A percentile compares a stretch with the other conserved stretches of the same genome.
Conservation (phyloP, 2,329 filamentous ascomycete genomes). For the Neofusicoccum sp. region DNA sequence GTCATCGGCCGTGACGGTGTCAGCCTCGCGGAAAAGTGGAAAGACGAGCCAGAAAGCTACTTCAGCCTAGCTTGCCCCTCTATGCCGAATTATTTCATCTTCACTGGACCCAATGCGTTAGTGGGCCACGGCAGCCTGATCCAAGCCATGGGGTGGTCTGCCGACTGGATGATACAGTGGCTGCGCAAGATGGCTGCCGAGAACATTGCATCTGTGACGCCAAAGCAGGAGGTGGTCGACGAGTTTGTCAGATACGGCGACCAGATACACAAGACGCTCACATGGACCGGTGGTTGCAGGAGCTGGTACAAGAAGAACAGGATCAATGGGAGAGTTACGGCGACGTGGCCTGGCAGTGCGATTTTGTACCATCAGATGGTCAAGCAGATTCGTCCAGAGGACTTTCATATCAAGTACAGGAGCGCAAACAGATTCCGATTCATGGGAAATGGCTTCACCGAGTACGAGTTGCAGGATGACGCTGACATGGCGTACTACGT, state of each 20-base stretch:
- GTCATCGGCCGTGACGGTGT: constrained; percentile 42
- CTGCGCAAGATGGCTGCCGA: constrained; percentile 5
- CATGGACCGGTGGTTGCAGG: constrained; percentile 33
- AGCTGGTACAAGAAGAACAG: constrained; percentile 33
- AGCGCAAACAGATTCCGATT: constrained; percentile 42
- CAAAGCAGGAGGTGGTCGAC: neutral
- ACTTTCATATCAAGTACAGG: constrained; percentile 43
- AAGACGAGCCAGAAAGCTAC: constrained; percentile 39
- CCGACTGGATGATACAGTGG: constrained; percentile 39
- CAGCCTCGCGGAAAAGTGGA: constrained; percentile 41
- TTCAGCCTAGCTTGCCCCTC: constrained; percentile 42
- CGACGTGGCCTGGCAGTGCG: constrained; percentile 51
- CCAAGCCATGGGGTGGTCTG: constrained; percentile 38
- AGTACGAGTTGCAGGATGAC: neutral
- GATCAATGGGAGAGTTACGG: constrained; percentile 34
- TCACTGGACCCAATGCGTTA: constrained; percentile 40
- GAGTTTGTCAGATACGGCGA: neutral
- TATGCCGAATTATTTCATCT: constrained; percentile 44
- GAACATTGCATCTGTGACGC: neutral
- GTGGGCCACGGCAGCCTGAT: constrained; percentile 34
- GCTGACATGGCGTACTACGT: neutral
- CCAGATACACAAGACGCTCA: constrained; percentile 28
- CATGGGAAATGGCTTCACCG: constrained; percentile 44
- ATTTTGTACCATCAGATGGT: constrained; percentile 41
- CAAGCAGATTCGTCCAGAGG: constrained; percentile 29